These are phyloP conservation scores for Ophiostoma novo-ulmi DNA, from an alignment of 2,329 filamentous ascomycete genomes.

Conservation along the genomic window DNA sequence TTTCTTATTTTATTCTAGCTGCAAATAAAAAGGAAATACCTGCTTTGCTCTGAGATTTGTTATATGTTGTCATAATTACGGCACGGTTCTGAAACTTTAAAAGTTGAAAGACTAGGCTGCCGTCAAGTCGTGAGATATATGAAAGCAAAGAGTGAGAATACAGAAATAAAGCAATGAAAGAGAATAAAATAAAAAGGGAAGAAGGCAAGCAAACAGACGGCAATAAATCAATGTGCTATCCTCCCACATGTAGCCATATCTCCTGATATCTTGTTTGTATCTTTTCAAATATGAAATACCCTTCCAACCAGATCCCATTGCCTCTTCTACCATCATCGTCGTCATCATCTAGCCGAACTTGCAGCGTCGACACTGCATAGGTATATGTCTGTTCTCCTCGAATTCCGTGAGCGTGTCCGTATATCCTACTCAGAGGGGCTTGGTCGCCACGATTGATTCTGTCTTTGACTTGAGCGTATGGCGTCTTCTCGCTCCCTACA, in stretches of 20 bases:
- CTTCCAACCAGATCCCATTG: neutral
- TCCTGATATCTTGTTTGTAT: neutral
- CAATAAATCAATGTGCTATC: neutral
- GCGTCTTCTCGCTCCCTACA: constrained; percentile 34
- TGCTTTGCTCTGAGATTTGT: neutral
- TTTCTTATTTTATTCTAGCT: too few species aligned
- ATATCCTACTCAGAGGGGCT: neutral
- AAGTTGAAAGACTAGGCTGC: neutral
- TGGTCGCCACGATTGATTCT: neutral
- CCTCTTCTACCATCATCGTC: neutral
- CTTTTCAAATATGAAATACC: neutral
- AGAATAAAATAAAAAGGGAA: neutral
- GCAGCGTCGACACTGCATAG: neutral
- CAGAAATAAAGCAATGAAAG: neutral
- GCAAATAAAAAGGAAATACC: too few species aligned
- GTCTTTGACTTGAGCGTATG: neutral
- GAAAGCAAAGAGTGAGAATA: neutral
- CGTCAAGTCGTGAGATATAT: neutral
- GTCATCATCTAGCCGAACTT: neutral
- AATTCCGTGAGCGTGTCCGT: neutral
- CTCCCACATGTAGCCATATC: neutral
- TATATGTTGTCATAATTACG: too few species aligned
- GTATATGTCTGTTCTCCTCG: neutral
- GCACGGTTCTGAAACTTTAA: neutral
- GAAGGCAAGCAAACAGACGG: neutral